Percentiles rank a stretch among this genome's conserved stretches.
These are phyloP conservation scores for Lipomyces sp. DNA, from an alignment of 805 yeast species.

Conservation along the genomic window DNA sequence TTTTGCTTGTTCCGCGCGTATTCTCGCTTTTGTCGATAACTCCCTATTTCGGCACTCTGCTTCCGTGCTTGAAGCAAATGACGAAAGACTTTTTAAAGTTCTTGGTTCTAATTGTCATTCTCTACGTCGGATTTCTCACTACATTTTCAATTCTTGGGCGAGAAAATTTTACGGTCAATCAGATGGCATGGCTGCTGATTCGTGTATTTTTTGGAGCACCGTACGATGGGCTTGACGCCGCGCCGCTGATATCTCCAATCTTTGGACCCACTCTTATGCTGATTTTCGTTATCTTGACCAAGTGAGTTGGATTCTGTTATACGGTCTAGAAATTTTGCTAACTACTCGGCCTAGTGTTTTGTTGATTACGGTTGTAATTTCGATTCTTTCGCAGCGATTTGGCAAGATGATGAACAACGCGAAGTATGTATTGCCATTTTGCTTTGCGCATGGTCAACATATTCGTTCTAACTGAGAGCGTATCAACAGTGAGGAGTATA, in stretches of 20 bases:
- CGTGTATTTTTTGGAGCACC: slow-evolving; percentile 39
- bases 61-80: slow-evolving; percentile 37
- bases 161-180: slow-evolving; percentile 31
- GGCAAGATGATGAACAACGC: slow-evolving; percentile 37
- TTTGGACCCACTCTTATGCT: slow-evolving; percentile 39
- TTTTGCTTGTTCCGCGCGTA: slow-evolving; percentile 36
- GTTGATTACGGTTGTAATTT: slow-evolving; percentile 38
- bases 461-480: background rate
- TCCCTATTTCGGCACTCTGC: slow-evolving; percentile 38
- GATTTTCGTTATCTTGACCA: slow-evolving; percentile 34
- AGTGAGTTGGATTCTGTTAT: background rate
- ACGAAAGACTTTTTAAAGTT: slow-evolving; percentile 37
- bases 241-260: slow-evolving; percentile 34
- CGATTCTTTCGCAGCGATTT: slow-evolving; percentile 37
- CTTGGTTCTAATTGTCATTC: slow-evolving; percentile 32
- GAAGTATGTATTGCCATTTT: slow-evolving; percentile 4
- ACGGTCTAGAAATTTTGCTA: background rate
- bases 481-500: slow-evolving; percentile 34
- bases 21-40: slow-evolving; percentile 35
- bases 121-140: slow-evolving; percentile 37
- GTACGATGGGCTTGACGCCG: slow-evolving; percentile 36
- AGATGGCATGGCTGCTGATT: slow-evolving; percentile 37
- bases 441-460: no score
- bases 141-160: slow-evolving; percentile 38
- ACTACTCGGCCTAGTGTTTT: slow-evolving; percentile 24